phyloP scores from a whole-genome alignment of 108 stramenopile species.

The Nitzschia sp. region DNA sequence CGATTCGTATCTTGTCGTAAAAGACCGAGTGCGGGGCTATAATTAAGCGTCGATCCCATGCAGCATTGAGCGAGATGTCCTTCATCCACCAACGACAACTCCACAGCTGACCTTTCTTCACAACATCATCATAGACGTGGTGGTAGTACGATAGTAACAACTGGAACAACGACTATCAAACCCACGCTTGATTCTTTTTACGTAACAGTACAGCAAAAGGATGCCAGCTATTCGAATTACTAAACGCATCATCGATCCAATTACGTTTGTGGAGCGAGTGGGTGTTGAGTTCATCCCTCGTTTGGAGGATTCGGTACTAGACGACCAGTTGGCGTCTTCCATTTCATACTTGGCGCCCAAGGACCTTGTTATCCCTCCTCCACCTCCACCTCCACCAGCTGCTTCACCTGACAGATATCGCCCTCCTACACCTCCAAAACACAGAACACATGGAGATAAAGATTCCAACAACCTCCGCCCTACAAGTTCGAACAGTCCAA shows the following conservation, averaged over 20 bases:
- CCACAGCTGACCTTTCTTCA: too few relatives aligned
- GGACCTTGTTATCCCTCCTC: not conserved
- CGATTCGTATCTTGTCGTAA: too few relatives aligned
- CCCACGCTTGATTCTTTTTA: too few relatives aligned
- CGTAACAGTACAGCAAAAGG: not conserved
- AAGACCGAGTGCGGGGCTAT: too few relatives aligned
- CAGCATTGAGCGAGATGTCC: too few relatives aligned
- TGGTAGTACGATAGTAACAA: too few relatives aligned
- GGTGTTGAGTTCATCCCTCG: conserved; percentile 18
- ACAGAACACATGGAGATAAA: not conserved
- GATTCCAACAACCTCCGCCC: not conserved
- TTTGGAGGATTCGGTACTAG: conserved; percentile 18
- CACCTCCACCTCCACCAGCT: conserved; percentile 9
- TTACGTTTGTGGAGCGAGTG: conserved; percentile 22
- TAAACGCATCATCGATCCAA: conserved; percentile 12
- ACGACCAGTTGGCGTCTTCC: conserved; percentile 15
- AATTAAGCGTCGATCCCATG: too few relatives aligned
- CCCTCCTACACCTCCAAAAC: conserved; percentile 21
- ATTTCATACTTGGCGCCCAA: conserved; percentile 7
- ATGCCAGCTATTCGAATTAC: conserved; percentile 17
- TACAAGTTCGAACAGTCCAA: not conserved
- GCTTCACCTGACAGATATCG: conserved; percentile 4
- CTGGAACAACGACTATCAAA: too few relatives aligned
- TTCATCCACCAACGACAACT: too few relatives aligned
- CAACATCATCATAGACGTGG: too few relatives aligned